Evolutionary conservation across 192 early-diverging fungal species (phyloP), one percentile per base, ranked within the genome.

Genomic region (Backusella macrospora): DNA sequence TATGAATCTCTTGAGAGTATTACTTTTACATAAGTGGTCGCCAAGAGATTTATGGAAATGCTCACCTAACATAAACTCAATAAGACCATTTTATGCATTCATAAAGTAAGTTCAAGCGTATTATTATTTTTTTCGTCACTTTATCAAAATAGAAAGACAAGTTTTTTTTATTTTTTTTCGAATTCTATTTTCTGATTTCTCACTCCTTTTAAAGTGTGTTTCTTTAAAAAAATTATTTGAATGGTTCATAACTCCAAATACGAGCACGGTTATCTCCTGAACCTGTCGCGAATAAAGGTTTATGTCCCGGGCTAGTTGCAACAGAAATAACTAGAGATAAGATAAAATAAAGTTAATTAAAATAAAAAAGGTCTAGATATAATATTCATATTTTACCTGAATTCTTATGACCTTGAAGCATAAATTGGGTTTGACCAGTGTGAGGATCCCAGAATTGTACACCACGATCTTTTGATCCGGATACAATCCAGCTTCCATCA

Each of bases 341-440:
- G 45, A 16, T 10, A 64, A 10, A 38, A 65, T 29, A 79, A 34
- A 2, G 29, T 7, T 42, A 10, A 68, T 16, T 47, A 14, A 29
- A 29, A 29, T 5, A 67, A 14, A 10, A 62, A 0, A 72, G 14
- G 26, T n/a, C 16, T 26, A 43, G 15, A 47, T 12, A 38, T 29
- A 6, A 69, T 68, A 69, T 15, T 23, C 43, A 29, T 46, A 5
- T 66, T 52, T 63, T 78, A 94, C 92, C 92, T 73, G 97, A 98
- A 80, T 99, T 98, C 82, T 97, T 97, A 77, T 99, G 98, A 44
- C 98, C 98, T 75, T 93, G 94, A 65, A 99, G 83, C 91, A 93
- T 93, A 74, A 93, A 92, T 76, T 92, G 91, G 38, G 87, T 90
- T 73, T 88, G 84, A 29, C 82, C 88, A 13, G 85, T 88, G 48